Percentiles rank a stretch among this genome's conserved stretches.
phyloP scores from a whole-genome alignment of 192 early-diverging fungal species.

The Anaeromyces robustus region DNA sequence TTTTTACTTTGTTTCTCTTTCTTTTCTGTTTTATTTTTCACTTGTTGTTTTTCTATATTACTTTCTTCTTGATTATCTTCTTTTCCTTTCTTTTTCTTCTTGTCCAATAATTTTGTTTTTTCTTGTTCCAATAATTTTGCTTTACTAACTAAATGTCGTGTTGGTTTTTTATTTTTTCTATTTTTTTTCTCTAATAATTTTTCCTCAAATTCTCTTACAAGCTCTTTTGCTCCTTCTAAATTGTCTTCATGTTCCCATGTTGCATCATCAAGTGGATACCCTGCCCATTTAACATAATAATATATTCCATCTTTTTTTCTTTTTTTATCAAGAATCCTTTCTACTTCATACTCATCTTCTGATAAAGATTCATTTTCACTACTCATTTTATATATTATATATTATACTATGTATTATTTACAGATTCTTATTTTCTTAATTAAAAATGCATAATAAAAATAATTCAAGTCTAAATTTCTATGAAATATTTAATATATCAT shows the following conservation, averaged over 20 bases:
- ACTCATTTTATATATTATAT: neutral
- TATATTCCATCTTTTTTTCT: neutral
- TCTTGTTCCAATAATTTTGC: neutral
- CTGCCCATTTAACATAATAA: neutral
- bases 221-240: neutral
- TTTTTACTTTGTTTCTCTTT: too few species aligned
- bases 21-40: too few species aligned
- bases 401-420: too few species aligned
- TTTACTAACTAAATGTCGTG: neutral
- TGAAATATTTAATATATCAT: too few species aligned
- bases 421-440: too few species aligned
- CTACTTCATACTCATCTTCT: neutral
- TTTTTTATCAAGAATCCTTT: neutral
- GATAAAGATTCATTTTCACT: neutral
- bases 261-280: neutral
- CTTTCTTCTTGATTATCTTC: neutral
- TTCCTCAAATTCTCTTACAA: neutral
- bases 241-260: neutral
- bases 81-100: neutral
- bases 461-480: too few species aligned
- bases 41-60: too few species aligned
- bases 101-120: too few species aligned
- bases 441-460: too few species aligned
- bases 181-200: neutral
- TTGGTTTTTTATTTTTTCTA: neutral